Percentiles rank a stretch among this genome's conserved stretches.
Conservation (phyloP, 2,329 filamentous ascomycete species). For the Claviceps spartinae region DNA sequence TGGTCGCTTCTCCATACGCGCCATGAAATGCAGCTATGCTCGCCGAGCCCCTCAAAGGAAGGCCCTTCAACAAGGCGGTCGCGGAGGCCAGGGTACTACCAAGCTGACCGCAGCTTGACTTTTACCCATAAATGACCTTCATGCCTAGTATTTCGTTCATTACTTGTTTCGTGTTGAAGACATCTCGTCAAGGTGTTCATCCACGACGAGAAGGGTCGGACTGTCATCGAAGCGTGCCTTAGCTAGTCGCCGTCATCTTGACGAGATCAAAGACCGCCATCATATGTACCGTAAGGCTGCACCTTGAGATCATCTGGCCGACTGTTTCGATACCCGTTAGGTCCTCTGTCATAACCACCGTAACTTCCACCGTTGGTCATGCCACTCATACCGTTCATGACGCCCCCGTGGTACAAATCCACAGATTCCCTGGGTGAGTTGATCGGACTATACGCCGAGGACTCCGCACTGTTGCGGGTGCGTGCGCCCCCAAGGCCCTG, state of each 20-base stretch:
- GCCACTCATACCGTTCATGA: slow-evolving; percentile 18
- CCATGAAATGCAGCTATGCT: slow-evolving; percentile 40
- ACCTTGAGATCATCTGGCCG: slow-evolving; percentile 38
- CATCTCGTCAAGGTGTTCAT: slow-evolving; percentile 70
- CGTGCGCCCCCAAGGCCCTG: slow-evolving; percentile 40
- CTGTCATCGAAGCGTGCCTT: slow-evolving; percentile 72
- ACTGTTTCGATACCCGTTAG: slow-evolving; percentile 29
- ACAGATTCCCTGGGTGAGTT: slow-evolving; percentile 52
- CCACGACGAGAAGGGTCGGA: slow-evolving; percentile 57
- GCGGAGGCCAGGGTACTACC: slow-evolving; percentile 46
- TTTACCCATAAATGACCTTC: slow-evolving; percentile 47
- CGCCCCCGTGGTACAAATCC: slow-evolving; percentile 25
- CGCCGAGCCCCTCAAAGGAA: slow-evolving; percentile 32
- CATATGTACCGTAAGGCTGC: slow-evolving; percentile 9
- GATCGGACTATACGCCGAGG: slow-evolving; percentile 62
- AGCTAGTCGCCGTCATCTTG: slow-evolving; percentile 7
- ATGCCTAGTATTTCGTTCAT: slow-evolving; percentile 59
- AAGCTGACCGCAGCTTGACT: slow-evolving; percentile 40
- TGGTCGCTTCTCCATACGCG: slow-evolving; percentile 53
- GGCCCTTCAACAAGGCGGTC: slow-evolving; percentile 51
- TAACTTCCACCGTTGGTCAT: slow-evolving; percentile 26
- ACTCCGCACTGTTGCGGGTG: slow-evolving; percentile 48
- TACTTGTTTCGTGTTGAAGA: slow-evolving; percentile 47
- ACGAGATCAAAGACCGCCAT: slow-evolving; percentile 7
- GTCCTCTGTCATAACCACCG: slow-evolving; percentile 20